A percentile compares a stretch with the other conserved stretches of the same genome.
phyloP scores from a whole-genome alignment of 495 filamentous ascomycete species.

The Aspergillus nanangensis region DNA sequence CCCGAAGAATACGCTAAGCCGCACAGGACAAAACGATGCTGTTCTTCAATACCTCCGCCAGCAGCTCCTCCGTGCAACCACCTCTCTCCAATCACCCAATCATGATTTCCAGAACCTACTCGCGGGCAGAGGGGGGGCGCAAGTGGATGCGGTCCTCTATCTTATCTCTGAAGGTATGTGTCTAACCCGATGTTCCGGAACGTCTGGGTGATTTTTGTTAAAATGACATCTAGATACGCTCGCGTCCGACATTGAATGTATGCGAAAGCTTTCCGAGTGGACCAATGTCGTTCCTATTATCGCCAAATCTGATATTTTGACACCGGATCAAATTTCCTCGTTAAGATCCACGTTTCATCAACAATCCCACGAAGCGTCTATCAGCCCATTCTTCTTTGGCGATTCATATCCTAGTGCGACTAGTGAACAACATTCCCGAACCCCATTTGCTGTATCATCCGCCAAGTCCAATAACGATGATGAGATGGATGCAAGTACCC shows the following conservation, averaged over 20 bases:
- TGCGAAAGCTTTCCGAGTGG: slow-evolving; percentile 66
- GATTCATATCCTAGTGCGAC: slow-evolving; percentile 22
- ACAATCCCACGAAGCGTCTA: slow-evolving; percentile 55
- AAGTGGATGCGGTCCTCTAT: slow-evolving; percentile 87
- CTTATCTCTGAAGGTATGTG: slow-evolving; percentile 62
- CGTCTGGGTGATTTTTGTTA: slow-evolving; percentile 12
- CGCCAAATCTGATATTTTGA: slow-evolving; percentile 69
- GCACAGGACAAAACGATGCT: slow-evolving; percentile 60
- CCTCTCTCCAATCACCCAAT: slow-evolving; percentile 55
- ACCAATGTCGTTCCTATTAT: slow-evolving; percentile 88
- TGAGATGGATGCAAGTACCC: slow-evolving; percentile 88
- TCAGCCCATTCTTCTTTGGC: slow-evolving; percentile 69
- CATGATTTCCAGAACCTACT: slow-evolving; percentile 75
- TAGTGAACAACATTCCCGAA: slow-evolving; percentile 20
- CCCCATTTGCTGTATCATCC: slow-evolving; percentile 80
- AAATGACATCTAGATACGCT: slow-evolving; percentile 65
- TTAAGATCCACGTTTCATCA: slow-evolving; percentile 53
- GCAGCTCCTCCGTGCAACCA: slow-evolving; percentile 62
- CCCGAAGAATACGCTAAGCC: slow-evolving; percentile 65
- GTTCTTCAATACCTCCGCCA: slow-evolving; percentile 73
- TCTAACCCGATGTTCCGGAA: slow-evolving; percentile 13
- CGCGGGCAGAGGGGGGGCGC: slow-evolving; percentile 79
- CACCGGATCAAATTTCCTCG: slow-evolving; percentile 49
- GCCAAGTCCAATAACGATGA: slow-evolving; percentile 71
- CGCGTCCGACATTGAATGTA: slow-evolving; percentile 69